These are phyloP conservation scores for Lupinus albus DNA, from an alignment of 306 rosid genomes.

Conservation along the genomic window DNA sequence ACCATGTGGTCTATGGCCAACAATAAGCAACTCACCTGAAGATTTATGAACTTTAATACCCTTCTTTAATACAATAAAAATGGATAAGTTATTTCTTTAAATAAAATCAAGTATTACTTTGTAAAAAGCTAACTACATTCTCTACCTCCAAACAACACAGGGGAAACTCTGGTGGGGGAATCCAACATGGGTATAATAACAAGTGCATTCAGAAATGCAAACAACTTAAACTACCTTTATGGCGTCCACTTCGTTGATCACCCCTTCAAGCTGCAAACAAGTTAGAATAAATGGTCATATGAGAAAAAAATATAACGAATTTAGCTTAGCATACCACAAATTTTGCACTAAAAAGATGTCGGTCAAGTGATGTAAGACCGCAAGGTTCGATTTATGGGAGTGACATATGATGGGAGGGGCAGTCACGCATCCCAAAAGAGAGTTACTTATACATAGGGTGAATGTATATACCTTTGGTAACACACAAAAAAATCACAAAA, in stretches of 20 bases:
- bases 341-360: too few species aligned
- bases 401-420: too few species aligned
- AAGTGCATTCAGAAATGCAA: neutral
- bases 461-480: too few species aligned
- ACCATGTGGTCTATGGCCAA: too few species aligned
- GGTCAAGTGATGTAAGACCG: too few species aligned
- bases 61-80: conserved; percentile 31
- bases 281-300: conserved; percentile 4
- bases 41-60: conserved; percentile 28
- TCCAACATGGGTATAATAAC: conserved; percentile 3
- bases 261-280: conserved; percentile 73
- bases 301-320: neutral
- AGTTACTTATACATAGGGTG: too few species aligned
- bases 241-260: conserved; percentile 76
- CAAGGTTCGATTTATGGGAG: too few species aligned
- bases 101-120: conserved; percentile 42
- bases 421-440: too few species aligned
- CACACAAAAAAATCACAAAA: too few species aligned
- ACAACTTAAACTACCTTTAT: conserved; percentile 73
- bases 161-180: conserved; percentile 17
- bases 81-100: conserved; percentile 14
- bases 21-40: neutral
- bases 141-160: conserved; percentile 35
- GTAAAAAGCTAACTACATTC: conserved; percentile 48
- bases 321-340: conserved; percentile 6